Evolutionary conservation across 208 protist species (phyloP), one percentile per base, ranked within the genome.

Genomic region (Herpetomonas tarakana): DNA sequence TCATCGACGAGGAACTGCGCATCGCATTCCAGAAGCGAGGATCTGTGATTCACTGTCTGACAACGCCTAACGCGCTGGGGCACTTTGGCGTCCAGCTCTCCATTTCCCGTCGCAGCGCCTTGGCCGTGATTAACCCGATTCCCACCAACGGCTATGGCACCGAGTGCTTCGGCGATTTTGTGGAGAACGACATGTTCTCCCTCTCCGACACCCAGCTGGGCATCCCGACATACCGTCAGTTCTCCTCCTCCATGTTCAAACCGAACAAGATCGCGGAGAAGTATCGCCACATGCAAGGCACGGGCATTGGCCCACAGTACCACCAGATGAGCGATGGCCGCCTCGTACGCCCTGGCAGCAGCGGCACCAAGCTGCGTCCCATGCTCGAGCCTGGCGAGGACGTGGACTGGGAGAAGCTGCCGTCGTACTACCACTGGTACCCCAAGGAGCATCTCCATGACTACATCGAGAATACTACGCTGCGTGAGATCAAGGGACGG

Each of bases 341-440:
- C 0, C 72, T 94, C 14, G 88, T 92, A 62, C 81, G 88, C 2
- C 88, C 88, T 24, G 88, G 88, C 7, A 94, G 82, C 39, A 86
- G 78, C 63, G 74, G 83, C 30, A 94, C 88, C 24, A 94, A 92
- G 59, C 76, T 94, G 52, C 79, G 82, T 3, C 88, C 88, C 1
- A 77, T 94, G 71, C 66, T 94, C 7, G 84, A 94, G 77, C 88
- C 88, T 2, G 88, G 88, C 35, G 84, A 94, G 67, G 69, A 66
- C 0, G 80, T 92, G 16, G 76, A 91, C 29, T 94, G 88, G 85
- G 88, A 94, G 62, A 80, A 85, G 66, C 74, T 94, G 31, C 88
- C 88, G 3, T 94, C 84, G 9, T 94, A 94, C 72, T 94, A 92
- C 67, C 81, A 94, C 70, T 94, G 88, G 88, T 94, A 81, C 68